Base-by-base conservation (phyloP, 2,329 filamentous ascomycete genomes). In the Fusarium tricinctum region DNA sequence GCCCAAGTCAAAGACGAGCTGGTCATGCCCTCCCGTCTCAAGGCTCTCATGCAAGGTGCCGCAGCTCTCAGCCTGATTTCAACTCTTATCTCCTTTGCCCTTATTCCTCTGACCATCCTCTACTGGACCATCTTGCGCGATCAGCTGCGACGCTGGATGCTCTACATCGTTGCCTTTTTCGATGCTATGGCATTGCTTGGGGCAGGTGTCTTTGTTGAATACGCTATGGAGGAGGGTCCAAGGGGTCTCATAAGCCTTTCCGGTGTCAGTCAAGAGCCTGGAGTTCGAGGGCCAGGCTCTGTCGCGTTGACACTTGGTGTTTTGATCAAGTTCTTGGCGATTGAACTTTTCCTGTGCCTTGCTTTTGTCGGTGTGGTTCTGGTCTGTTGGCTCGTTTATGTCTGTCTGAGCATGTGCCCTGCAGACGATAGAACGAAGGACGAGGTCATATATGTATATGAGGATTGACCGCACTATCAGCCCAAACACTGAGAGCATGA, bases 191-290 rank as follows among this genome's bases (percentile, higher is more conserved):
- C 35, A 4, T 54, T 54, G 2, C n/a, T 28, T 30, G 40, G 30
- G 0, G 19, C n/a, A 13, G 51, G 7, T 6, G 7, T 28, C 3
- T 47, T 54, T n/a, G 8, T 54, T 3, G 51, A 44, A 0, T 38
- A 48, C 8, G 51, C 51, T 4, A 54, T 54, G 42, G 42, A 23
- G 8, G 51, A 54, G 6, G 42, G 51, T 7, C 51, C 51, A 9
- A 26, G 22, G 2, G 30, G 40, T 0, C 33, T 54, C 2, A 48
- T 54, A 9, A 44, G n/a, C 5, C 51, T 54, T 12, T 32, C 51
- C 0, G 42, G 22, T 20, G 10, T 48, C 3, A 22, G 20, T 3
- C 20, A 54, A 14, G n/a, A 12, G 17, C 1, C 30, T 38, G 4
- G 14, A 22, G 13, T 20, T 28, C 2, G 33, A 14, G 33, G 51